A percentile compares a stretch with the other conserved stretches of the same genome.
Evolutionary conservation across 148 eudicot species (phyloP).

Genomic region (Cornus suecica): DNA sequence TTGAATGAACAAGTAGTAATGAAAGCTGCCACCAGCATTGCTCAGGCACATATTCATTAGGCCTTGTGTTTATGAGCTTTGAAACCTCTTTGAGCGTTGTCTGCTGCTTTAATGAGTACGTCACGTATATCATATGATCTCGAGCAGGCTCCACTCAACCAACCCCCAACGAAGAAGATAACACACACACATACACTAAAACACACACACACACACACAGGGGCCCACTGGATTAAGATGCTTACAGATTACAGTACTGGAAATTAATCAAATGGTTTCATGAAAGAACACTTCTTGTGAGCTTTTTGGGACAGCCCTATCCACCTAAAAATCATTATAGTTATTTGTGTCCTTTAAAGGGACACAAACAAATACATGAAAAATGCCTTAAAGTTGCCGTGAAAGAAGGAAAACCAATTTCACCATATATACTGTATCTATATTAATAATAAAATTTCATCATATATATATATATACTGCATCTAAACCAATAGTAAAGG

Average conservation of each 20-base stretch:
- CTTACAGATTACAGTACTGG: background rate
- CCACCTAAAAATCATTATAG: background rate
- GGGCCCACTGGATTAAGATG: background rate
- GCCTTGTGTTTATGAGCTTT: background rate
- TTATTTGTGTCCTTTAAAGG: background rate
- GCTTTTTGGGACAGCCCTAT: background rate
- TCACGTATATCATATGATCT: background rate
- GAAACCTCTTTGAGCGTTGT: background rate
- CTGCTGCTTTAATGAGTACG: slow-evolving; percentile 4
- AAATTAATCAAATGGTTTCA: background rate
- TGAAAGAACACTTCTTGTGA: background rate
- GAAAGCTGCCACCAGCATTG: too few species aligned
- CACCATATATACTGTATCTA: too few species aligned
- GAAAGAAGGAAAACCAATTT: too few species aligned
- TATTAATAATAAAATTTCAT: too few species aligned
- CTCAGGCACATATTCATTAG: background rate
- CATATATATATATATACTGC: too few species aligned
- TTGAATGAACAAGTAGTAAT: background rate
- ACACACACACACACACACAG: background rate
- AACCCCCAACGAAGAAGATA: too few species aligned
- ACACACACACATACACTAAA: background rate
- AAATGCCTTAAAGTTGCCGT: background rate
- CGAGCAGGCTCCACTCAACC: background rate
- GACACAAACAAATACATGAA: background rate
- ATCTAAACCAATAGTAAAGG: too few species aligned